These are phyloP conservation scores for Scheffersomyces amazonensis DNA, from an alignment of 805 yeast species.

Conservation along the genomic window DNA sequence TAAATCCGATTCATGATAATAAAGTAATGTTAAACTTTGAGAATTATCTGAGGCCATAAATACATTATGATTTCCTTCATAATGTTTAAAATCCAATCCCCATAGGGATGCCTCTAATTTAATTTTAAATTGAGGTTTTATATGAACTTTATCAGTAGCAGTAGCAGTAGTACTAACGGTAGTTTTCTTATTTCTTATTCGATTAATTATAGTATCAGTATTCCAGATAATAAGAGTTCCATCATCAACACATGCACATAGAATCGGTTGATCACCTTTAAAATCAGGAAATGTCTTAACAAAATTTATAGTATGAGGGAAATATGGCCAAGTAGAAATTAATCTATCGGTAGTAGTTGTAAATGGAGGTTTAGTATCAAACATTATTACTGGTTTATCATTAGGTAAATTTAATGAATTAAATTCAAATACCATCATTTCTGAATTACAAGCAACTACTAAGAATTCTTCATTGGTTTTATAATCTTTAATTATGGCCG, in stretches of 20 bases:
- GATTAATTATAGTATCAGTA: slow-evolving; percentile 18
- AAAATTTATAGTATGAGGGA: slow-evolving; percentile 57
- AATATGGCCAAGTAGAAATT: slow-evolving; percentile 49
- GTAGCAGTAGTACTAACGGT: not conserved
- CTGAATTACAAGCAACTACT: slow-evolving; percentile 33
- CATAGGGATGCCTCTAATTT: slow-evolving; percentile 50
- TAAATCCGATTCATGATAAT: slow-evolving; percentile 22
- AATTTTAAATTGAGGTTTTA: slow-evolving; percentile 24
- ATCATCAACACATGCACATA: slow-evolving; percentile 54
- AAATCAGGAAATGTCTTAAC: slow-evolving; percentile 37
- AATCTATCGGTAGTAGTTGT: slow-evolving; percentile 40
- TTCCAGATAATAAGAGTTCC: slow-evolving; percentile 46
- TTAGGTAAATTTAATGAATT: slow-evolving; percentile 26
- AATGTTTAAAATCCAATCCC: slow-evolving; percentile 53
- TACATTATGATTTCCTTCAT: slow-evolving; percentile 21
- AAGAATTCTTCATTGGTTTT: slow-evolving; percentile 15
- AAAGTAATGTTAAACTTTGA: slow-evolving; percentile 41
- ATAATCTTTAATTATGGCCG: slow-evolving; percentile 16
- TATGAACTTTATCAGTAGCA: not conserved
- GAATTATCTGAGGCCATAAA: slow-evolving; percentile 56
- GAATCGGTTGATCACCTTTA: slow-evolving; percentile 29
- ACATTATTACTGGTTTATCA: slow-evolving; percentile 19
- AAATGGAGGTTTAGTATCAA: slow-evolving; percentile 41
- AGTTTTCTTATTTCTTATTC: not conserved
- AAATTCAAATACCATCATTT: slow-evolving; percentile 30